These are phyloP conservation scores for Moesziomyces sp. DNA, from an alignment of 1,284 basidiomycete genomes.

Conservation along the genomic window DNA sequence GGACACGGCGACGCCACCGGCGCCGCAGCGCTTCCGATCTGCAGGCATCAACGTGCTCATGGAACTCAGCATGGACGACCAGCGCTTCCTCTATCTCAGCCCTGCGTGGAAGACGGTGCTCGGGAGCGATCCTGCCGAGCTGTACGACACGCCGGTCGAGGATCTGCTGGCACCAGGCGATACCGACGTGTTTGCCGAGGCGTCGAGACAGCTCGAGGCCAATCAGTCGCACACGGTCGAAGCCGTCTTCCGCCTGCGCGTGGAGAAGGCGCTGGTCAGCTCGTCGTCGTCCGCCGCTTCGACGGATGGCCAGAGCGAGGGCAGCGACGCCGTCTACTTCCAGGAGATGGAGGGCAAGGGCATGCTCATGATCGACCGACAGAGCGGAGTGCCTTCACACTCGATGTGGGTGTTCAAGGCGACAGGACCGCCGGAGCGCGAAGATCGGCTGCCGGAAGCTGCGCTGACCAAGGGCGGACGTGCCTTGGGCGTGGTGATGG, in stretches of 20 bases:
- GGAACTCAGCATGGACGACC: conserved; percentile 92
- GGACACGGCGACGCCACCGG: conserved; percentile 8
- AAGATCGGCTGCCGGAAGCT: conserved; percentile 46
- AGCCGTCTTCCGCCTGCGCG: conserved; percentile 84
- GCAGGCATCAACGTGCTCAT: conserved; percentile 73
- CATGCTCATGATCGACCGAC: conserved; percentile 95
- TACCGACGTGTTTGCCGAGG: conserved; percentile 85
- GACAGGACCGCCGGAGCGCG: conserved; percentile 69
- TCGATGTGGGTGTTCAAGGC: conserved; percentile 99
- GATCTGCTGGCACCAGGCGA: conserved; percentile 85
- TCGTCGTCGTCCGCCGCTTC: conserved; percentile 69
- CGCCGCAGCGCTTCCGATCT: conserved; percentile 29
- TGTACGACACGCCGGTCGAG: conserved; percentile 83
- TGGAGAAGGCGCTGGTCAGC: conserved; percentile 69
- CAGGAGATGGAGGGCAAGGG: conserved; percentile 96
- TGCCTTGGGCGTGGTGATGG: conserved; percentile 25
- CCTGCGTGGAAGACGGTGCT: conserved; percentile 92
- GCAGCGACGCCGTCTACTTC: conserved; percentile 72
- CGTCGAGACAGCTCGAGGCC: conserved; percentile 83
- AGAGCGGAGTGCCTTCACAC: conserved; percentile 86
- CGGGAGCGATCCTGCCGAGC: conserved; percentile 82
- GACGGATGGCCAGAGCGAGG: conserved; percentile 63
- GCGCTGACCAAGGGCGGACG: conserved; percentile 38
- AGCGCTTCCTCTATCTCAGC: conserved; percentile 88
- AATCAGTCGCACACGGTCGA: conserved; percentile 96